Evolutionary conservation across 164 flowering plant genomes (phyloP), one percentile per base, ranked within the genome.

Genomic region (Annona cherimola): DNA sequence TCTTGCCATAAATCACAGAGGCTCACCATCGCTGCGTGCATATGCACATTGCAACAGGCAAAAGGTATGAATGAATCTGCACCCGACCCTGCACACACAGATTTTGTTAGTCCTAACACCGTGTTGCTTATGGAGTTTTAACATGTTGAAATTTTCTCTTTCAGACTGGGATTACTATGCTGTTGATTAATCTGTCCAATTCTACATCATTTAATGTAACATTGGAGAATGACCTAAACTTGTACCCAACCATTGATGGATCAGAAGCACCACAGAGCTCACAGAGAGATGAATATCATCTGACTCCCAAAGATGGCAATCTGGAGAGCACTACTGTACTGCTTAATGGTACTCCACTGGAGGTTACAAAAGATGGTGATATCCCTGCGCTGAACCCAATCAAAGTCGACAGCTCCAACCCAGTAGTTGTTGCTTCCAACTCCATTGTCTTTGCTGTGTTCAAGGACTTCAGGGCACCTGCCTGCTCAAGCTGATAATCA

Each of bases 21-120:
- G 83, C 26, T 77, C 88, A 5, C 86, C 87, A 0, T 76, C 83
- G 54, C 67, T 88, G 26, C 78, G 87, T 1, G 78, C 81, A 16
- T 91, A 87, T 68, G 67, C 92, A 41, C 93, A 89, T 77, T 91
- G 94, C 62, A 79, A 90, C 14, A 87, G 65, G 71, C 39, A 73
- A 1, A 71, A 75, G 68, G 93, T 89, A 80, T 1, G 57, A 50
- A 2, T 8, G 14, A 45, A 8, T 50, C 11, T 50, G 9, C 57
- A 9, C 35, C 35, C 35, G 35, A 26, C 35, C 35, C 35, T 26
- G 35, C 35, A 26, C 35, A 26, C 35, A 26, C 35, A 26, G 35
- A 26, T 26, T 26, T 26, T 26, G 35, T 26, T 26, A 26, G 35
- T 2, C 57, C 14, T 50, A 50, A 50, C 14, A 16, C 14, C 11